These are phyloP conservation scores for Vitis hybrid DNA, from an alignment of 177 flowering plant genomes.

Conservation along the genomic window DNA sequence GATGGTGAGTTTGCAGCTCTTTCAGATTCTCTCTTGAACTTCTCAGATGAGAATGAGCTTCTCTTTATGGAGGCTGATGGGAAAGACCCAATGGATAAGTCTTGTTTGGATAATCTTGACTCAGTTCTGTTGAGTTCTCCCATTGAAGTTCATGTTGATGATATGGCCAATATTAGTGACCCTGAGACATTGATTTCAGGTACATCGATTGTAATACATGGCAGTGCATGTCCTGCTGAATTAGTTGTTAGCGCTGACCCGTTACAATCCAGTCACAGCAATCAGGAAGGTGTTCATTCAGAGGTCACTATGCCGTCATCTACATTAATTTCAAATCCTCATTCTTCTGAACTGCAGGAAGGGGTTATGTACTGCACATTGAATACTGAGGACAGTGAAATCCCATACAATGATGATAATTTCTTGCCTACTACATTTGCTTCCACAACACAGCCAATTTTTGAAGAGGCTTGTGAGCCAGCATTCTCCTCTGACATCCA, in stretches of 20 bases:
- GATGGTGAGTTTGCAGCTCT: conserved; percentile 35
- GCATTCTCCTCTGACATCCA: conserved; percentile 15
- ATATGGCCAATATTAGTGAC: conserved; percentile 16
- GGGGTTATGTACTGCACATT: conserved; percentile 49
- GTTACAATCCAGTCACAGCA: conserved; percentile 10
- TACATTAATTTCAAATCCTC: conserved; percentile 19
- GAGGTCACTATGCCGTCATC: conserved; percentile 29
- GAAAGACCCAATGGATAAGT: conserved; percentile 37
- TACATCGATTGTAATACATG: conserved; percentile 11
- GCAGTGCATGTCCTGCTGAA: conserved; percentile 22
- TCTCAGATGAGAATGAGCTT: conserved; percentile 42
- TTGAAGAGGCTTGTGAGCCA: conserved; percentile 15
- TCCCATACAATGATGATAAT: conserved; percentile 76
- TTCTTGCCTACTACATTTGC: conserved; percentile 26
- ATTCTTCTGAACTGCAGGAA: conserved; percentile 24
- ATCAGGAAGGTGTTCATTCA: conserved; percentile 17
- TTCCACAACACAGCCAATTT: conserved; percentile 17
- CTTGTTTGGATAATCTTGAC: conserved; percentile 33
- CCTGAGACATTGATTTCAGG: conserved; percentile 23
- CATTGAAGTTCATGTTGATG: conserved; percentile 25
- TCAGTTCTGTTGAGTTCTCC: conserved; percentile 44
- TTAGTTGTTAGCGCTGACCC: conserved; percentile 13
- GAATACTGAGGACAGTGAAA: conserved; percentile 71
- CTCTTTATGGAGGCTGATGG: conserved; percentile 43
- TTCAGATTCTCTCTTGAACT: conserved; percentile 44